Evolutionary conservation across 1,284 basidiomycete species (phyloP), one percentile per base, ranked within the genome.

Genomic region (Microbotryum scabiosae): DNA sequence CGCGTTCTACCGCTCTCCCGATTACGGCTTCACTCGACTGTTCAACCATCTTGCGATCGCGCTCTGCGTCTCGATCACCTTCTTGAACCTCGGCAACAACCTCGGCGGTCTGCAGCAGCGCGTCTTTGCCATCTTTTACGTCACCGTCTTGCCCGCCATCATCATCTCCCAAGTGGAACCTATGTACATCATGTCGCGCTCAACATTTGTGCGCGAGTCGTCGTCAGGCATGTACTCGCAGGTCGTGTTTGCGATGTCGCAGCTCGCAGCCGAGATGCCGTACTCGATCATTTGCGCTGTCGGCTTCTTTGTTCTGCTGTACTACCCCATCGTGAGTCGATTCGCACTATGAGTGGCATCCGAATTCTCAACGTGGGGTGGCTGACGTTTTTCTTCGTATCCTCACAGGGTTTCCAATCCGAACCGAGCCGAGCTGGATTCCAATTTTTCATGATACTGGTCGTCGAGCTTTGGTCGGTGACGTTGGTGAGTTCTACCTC

Each of bases 131-230:
- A 67, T 74, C 61, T 78, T 78, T 73, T 78, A 78, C 59, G 60
- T 68, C 44, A 68, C 71, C 14, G 64, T 72, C 23, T 43, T 68
- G 30, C 87, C 88, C 21, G 85, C 85, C 28, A 82, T 90, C 67
- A 79, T 90, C 67, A 86, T 89, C 79, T 77, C 81, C 2, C 86
- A 88, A 75, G 85, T 92, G 61, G 86, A 90, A 75, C 89, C 90
- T 0, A 76, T 88, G 77, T 94, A 90, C 79, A 87, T 94, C 71
- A 79, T 85, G 75, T 87, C 87, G n/a, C 74, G 79, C 77, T 75
- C 76, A 58, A 82, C 81, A 44, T 86, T 85, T 74, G 82, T 87
- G 64, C 81, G 87, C 74, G 84, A 84, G 68, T 72, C 76, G 0
- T 74, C 72, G n/a, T 77, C 76, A 49, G 78, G 78, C 72, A 79